These are phyloP conservation scores for Pyricularia sp. DNA, from an alignment of 2,329 filamentous ascomycete species.

Conservation along the genomic window DNA sequence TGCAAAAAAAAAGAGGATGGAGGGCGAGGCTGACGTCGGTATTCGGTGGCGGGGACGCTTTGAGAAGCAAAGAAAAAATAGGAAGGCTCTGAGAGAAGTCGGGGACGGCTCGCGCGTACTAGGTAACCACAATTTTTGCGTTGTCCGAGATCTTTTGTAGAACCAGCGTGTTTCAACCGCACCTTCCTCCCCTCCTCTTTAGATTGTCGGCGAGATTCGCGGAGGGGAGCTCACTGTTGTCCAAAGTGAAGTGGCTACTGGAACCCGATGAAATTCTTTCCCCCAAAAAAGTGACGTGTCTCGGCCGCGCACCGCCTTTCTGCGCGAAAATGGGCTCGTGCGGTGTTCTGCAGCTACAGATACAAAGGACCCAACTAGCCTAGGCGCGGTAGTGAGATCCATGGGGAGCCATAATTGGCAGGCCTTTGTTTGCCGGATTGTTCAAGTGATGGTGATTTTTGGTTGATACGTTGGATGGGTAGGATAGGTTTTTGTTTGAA, in stretches of 20 bases:
- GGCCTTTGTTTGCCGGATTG: not conserved
- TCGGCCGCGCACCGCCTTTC: not conserved
- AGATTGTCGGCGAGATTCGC: not conserved
- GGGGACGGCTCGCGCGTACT: not conserved
- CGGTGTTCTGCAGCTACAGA: not conserved
- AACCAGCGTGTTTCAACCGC: not conserved
- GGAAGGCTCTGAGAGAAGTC: not conserved
- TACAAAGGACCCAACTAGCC: not conserved
- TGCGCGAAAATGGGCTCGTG: not conserved
- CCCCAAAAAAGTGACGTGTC: not conserved
- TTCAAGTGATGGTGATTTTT: not conserved
- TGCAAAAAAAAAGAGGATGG: not conserved
- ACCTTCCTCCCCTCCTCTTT: not conserved
- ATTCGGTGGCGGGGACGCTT: not conserved
- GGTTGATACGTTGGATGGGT: not conserved
- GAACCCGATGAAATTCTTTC: not conserved
- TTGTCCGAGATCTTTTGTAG: not conserved
- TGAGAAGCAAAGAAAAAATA: not conserved
- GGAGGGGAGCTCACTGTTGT: not conserved
- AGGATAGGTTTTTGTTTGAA: not conserved
- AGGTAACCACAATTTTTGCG: not conserved
- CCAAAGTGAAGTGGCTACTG: not conserved
- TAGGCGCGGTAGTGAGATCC: not conserved
- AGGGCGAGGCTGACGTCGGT: not conserved
- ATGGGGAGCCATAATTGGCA: constrained; percentile 3